Evolutionary conservation across 108 stramenopile genomes (phyloP).

Genomic region (Fistulifera pelliculosa): DNA sequence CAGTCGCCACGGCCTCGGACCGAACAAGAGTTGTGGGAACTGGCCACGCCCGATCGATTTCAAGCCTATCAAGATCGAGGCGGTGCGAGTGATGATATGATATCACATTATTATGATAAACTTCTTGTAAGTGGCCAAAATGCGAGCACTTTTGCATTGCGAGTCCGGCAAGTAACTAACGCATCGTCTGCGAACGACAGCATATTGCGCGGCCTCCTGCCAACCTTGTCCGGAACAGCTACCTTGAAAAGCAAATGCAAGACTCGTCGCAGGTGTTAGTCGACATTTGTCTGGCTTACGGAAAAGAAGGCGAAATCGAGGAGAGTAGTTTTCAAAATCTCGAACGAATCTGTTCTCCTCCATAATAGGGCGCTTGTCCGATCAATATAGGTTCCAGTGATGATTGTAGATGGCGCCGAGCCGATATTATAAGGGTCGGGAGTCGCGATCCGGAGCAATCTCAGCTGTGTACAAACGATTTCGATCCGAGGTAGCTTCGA

Average conservation of each 20-base stretch:
- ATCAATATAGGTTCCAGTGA: too few species aligned
- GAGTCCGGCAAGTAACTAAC: too few species aligned
- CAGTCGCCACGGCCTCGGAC: slow-evolving; percentile 36
- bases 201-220: slow-evolving; percentile 61
- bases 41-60: slow-evolving; percentile 41
- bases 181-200: too few species aligned
- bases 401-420: too few species aligned
- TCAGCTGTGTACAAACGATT: too few species aligned
- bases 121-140: slow-evolving; percentile 17
- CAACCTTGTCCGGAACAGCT: slow-evolving; percentile 44
- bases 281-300: slow-evolving; percentile 53
- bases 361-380: too few species aligned
- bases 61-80: slow-evolving; percentile 31
- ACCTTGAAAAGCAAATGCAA: slow-evolving; percentile 30
- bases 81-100: slow-evolving; percentile 37
- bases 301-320: slow-evolving; percentile 45
- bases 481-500: too few species aligned
- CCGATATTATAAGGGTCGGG: too few species aligned
- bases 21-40: slow-evolving; percentile 42
- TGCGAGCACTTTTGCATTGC: too few species aligned
- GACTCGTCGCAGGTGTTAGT: slow-evolving; percentile 31
- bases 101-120: slow-evolving; percentile 74
- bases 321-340: slow-evolving; percentile 36
- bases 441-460: too few species aligned
- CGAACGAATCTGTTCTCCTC: too few species aligned